phyloP scores from a whole-genome alignment of 2,329 filamentous ascomycete genomes.

The Xylariaceae sp. region DNA sequence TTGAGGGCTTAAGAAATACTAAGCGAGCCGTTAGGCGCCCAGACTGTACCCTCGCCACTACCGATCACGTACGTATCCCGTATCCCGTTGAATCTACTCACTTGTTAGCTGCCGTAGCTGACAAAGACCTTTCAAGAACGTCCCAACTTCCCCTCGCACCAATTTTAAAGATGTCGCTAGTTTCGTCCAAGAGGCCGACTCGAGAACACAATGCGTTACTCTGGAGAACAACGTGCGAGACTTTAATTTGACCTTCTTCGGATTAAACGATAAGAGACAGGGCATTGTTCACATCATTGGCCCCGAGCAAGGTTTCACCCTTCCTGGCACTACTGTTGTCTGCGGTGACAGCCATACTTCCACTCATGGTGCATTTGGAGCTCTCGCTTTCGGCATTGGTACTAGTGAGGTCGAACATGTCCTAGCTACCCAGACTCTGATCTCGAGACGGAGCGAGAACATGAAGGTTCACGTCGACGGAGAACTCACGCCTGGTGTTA shows the following conservation, averaged over 20 bases:
- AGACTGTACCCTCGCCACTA: slow-evolving; percentile 95
- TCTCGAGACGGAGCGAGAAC: slow-evolving; percentile 96
- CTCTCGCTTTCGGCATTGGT: slow-evolving; percentile 94
- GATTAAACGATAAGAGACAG: slow-evolving; percentile 92
- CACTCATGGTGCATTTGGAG: slow-evolving; percentile 94
- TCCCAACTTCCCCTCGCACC: slow-evolving; percentile 89
- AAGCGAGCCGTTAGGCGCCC: slow-evolving; percentile 85
- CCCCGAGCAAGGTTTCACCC: slow-evolving; percentile 97
- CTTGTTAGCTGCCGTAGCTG: slow-evolving; percentile 19
- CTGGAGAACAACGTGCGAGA: slow-evolving; percentile 97
- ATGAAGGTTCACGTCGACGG: slow-evolving; percentile 97
- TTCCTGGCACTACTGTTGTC: slow-evolving; percentile 94
- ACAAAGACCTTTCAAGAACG: slow-evolving; percentile 65
- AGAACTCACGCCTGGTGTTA: slow-evolving; percentile 85
- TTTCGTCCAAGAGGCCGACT: slow-evolving; percentile 95
- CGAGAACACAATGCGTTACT: slow-evolving; percentile 89
- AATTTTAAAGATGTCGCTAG: slow-evolving; percentile 89
- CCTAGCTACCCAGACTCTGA: slow-evolving; percentile 91
- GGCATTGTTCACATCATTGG: slow-evolving; percentile 99
- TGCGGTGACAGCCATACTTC: slow-evolving; percentile 98
- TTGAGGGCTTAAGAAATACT: slow-evolving; percentile 91
- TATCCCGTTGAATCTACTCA: neutral
- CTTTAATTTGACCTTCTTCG: slow-evolving; percentile 96
- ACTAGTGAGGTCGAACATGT: slow-evolving; percentile 99
- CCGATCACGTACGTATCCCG: slow-evolving; percentile 78